These are phyloP conservation scores for Rosa hybrid DNA, from an alignment of 331 rosid genomes.

Conservation along the genomic window DNA sequence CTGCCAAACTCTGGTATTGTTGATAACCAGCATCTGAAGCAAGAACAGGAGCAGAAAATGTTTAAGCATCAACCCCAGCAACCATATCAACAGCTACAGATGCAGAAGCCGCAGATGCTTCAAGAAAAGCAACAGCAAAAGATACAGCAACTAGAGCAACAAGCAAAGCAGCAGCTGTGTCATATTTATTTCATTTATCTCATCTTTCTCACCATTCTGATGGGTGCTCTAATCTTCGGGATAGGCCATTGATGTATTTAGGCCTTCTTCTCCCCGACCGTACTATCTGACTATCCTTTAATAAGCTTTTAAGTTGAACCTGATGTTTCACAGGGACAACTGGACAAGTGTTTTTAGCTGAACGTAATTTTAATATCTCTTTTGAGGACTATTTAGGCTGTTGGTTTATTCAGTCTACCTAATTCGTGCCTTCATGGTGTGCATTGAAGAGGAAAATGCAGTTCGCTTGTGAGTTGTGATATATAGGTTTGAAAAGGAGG, in stretches of 20 bases:
- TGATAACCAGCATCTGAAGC: constrained; percentile 70
- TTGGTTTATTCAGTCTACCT: too few relatives aligned
- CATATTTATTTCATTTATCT: background rate
- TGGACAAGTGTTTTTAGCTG: too few relatives aligned
- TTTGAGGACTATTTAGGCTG: too few relatives aligned
- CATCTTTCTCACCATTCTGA: background rate
- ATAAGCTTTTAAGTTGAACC: too few relatives aligned
- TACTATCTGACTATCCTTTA: too few relatives aligned
- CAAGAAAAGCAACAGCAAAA: too few relatives aligned
- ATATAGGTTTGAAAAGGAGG: too few relatives aligned
- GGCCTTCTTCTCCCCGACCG: background rate
- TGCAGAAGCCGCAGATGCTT: background rate
- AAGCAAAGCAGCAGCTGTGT: constrained; percentile 60
- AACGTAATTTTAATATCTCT: too few relatives aligned
- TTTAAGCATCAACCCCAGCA: constrained; percentile 31
- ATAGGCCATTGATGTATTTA: background rate
- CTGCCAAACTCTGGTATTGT: constrained; percentile 61
- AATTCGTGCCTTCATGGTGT: too few relatives aligned
- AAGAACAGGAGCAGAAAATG: constrained; percentile 65
- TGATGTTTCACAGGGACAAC: too few relatives aligned
- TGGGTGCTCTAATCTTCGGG: background rate
- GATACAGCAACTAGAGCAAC: constrained; percentile 50
- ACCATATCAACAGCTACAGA: constrained; percentile 50
- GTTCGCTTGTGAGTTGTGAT: too few relatives aligned
- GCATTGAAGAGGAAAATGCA: background rate